Conservation (phyloP, 2,329 filamentous ascomycete species). For the Pseudocercospora macadamiae region DNA sequence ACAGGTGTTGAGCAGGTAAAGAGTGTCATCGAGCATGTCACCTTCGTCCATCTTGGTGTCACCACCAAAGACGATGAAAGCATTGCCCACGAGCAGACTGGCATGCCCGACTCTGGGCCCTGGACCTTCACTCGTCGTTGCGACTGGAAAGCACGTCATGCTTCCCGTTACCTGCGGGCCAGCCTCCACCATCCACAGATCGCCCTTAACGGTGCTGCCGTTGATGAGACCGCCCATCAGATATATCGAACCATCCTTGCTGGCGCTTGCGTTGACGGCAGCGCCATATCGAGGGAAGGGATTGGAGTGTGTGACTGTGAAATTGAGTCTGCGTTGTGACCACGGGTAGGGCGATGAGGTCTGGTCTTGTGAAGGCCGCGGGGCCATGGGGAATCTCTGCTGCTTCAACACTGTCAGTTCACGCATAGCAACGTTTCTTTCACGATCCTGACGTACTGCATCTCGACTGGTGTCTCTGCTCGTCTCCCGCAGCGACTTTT, state of each 20-base stretch:
- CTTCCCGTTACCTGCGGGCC: constrained; percentile 63
- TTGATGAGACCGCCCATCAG: constrained; percentile 97
- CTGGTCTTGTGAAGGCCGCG: constrained; percentile 62
- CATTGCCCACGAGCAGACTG: constrained; percentile 92
- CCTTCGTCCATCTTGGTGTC: constrained; percentile 96
- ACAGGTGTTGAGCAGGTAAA: constrained; percentile 98
- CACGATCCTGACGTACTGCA: constrained; percentile 21
- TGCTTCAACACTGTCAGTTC: constrained; percentile 46
- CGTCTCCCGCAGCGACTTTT: constrained; percentile 30
- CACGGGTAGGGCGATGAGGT: constrained; percentile 79
- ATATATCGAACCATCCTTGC: constrained; percentile 96
- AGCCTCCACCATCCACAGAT: constrained; percentile 96
- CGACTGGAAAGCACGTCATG: constrained; percentile 87
- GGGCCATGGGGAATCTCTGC: constrained; percentile 34
- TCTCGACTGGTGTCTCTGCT: constrained; percentile 32
- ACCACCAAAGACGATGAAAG: constrained; percentile 97
- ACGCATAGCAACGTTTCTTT: neutral
- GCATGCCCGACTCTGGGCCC: constrained; percentile 93
- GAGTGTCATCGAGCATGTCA: constrained; percentile 88
- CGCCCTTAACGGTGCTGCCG: constrained; percentile 92
- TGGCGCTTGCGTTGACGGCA: constrained; percentile 87
- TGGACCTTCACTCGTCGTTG: constrained; percentile 90
- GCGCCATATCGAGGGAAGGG: constrained; percentile 97
- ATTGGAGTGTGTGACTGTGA: constrained; percentile 77
- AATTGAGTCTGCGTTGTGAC: constrained; percentile 87